Percentiles rank a stretch among this genome's conserved stretches.
These are phyloP conservation scores for Dothistroma pini DNA, from an alignment of 2,329 filamentous ascomycete species.

Conservation along the genomic window DNA sequence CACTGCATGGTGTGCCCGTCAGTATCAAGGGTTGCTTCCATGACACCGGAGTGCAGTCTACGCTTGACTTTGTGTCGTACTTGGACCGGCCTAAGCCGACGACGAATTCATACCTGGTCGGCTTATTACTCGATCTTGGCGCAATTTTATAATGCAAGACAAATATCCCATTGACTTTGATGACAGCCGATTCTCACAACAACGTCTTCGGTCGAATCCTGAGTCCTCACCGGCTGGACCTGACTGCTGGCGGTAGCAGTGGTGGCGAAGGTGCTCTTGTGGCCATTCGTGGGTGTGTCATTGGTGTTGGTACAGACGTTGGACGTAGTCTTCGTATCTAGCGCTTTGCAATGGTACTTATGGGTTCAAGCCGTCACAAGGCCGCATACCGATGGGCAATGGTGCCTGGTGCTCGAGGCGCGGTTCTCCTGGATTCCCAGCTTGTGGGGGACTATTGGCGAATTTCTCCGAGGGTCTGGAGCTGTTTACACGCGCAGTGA, in stretches of 20 bases:
- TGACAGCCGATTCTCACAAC: conserved; percentile 35
- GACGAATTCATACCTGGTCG: conserved; percentile 36
- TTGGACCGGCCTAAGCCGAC: conserved; percentile 27
- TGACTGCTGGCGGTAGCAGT: conserved; percentile 61
- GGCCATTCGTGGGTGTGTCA: conserved; percentile 54
- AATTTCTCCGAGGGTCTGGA: conserved; percentile 26
- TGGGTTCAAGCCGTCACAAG: conserved; percentile 25
- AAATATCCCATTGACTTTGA: conserved; percentile 50
- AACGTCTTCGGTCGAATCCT: conserved; percentile 47
- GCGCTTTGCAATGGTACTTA: conserved; percentile 63
- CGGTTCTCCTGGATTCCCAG: conserved; percentile 42
- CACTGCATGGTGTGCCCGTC: conserved; percentile 52
- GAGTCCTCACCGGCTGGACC: conserved; percentile 59
- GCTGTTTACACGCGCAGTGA: conserved; percentile 25
- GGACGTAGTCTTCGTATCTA: conserved; percentile 69
- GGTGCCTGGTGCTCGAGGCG: conserved; percentile 35
- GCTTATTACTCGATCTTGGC: conserved; percentile 39
- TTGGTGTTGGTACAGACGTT: conserved; percentile 63
- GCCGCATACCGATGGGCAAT: conserved; percentile 32
- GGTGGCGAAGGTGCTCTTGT: conserved; percentile 63
- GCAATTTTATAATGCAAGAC: conserved; percentile 54
- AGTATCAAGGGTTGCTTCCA: conserved; percentile 62
- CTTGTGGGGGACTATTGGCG: conserved; percentile 30
- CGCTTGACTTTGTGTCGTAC: conserved; percentile 55
- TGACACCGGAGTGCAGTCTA: conserved; percentile 55